Percentiles rank a stretch among this genome's conserved stretches.
These are phyloP conservation scores for Cladosporium phlei DNA, from an alignment of 2,329 filamentous ascomycete species.

Conservation along the genomic window DNA sequence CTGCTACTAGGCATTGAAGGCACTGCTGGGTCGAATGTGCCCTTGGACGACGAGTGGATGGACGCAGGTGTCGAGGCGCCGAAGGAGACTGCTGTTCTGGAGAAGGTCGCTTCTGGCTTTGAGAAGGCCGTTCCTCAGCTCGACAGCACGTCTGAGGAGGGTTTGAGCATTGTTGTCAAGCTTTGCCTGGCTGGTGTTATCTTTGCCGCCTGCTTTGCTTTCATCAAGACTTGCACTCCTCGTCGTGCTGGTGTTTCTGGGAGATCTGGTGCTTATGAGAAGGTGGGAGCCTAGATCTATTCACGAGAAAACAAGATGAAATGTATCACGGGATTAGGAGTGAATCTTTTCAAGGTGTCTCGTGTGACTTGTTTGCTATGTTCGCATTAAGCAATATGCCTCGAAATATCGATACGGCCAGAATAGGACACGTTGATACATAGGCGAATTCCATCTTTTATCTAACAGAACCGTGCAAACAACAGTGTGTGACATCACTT, in stretches of 20 bases:
- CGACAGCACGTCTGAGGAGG: constrained; percentile 21
- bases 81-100: constrained; percentile 6
- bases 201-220: constrained; percentile 36
- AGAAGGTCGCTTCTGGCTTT: constrained; percentile 17
- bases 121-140: constrained; percentile 12
- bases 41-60: constrained; percentile 35
- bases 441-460: no score
- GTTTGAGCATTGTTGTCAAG: constrained; percentile 42
- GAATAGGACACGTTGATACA: no score
- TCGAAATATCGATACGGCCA: no score
- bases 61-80: constrained; percentile 13
- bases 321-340: neutral
- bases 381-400: no score
- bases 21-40: constrained; percentile 36
- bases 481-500: no score
- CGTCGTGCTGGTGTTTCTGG: constrained; percentile 18
- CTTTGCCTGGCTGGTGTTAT: constrained; percentile 42
- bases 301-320: constrained; percentile 2
- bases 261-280: constrained; percentile 26
- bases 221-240: constrained; percentile 21
- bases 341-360: no score
- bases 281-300: constrained; percentile 16
- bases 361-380: neutral
- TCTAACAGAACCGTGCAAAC: no score
- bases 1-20: constrained; percentile 41